phyloP scores from a whole-genome alignment of 169 alveolate species.

The Eimeria tenella region DNA sequence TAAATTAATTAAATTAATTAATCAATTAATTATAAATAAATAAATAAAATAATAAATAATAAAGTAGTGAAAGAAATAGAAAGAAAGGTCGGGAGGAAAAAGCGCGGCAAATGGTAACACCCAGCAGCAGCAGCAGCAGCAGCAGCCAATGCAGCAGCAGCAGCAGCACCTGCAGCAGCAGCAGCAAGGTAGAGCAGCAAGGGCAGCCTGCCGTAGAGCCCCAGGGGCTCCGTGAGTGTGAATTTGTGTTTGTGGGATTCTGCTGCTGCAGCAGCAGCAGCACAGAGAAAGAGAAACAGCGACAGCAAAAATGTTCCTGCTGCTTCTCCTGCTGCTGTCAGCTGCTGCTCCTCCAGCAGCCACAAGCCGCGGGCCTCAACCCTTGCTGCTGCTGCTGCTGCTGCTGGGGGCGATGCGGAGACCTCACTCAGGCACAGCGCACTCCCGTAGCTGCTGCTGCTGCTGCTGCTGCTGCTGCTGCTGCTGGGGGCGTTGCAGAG shows the following conservation, averaged over 20 bases:
- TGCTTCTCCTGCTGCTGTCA: background rate
- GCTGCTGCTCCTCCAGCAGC: background rate
- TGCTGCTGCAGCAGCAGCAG: background rate
- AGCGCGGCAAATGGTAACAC: no score
- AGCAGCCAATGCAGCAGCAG: constrained; percentile 7
- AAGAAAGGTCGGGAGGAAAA: no score
- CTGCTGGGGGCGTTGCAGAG: constrained; percentile 34
- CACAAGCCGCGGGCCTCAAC: background rate
- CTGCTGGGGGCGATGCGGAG: background rate
- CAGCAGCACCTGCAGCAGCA: background rate
- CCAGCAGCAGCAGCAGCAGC: constrained; percentile 1
- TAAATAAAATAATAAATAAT: no score
- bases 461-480: constrained; percentile 20
- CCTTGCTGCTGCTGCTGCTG: background rate
- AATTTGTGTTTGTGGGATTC: no score
- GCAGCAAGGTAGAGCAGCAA: background rate
- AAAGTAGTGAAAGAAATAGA: no score
- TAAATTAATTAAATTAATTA: no score
- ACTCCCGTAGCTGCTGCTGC: background rate
- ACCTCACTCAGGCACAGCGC: no score
- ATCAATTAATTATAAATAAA: no score
- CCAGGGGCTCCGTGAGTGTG: background rate
- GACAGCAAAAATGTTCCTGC: background rate
- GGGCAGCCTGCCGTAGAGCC: constrained; percentile 15
- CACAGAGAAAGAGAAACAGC: background rate